These are phyloP conservation scores for Daldinia caldariorum DNA, from an alignment of 495 filamentous ascomycete species.

Conservation along the genomic window DNA sequence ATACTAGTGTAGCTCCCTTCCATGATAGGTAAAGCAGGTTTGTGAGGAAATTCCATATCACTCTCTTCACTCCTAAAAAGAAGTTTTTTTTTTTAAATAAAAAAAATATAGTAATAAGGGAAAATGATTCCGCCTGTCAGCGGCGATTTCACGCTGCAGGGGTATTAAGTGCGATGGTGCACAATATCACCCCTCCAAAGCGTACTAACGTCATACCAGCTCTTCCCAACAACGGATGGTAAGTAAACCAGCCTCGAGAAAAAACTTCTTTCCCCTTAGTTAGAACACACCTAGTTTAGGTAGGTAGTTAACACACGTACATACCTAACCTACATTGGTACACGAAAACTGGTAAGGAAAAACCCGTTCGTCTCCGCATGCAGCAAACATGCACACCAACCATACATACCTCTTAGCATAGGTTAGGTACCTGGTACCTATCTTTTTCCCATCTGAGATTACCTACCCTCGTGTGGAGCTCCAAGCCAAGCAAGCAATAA, in stretches of 20 bases:
- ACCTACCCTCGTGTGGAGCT: neutral
- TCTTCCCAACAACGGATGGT: neutral
- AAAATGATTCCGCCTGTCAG: neutral
- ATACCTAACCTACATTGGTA: neutral
- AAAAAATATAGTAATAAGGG: too few relatives aligned
- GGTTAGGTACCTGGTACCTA: too few relatives aligned
- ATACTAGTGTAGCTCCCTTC: neutral
- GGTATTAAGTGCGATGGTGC: neutral
- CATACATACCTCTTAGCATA: too few relatives aligned
- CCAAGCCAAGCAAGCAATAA: neutral
- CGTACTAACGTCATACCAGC: neutral
- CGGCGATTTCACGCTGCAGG: conserved; percentile 2
- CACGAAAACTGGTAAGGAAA: neutral
- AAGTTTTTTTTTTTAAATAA: too few relatives aligned
- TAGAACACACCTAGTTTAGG: neutral
- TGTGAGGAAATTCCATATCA: neutral
- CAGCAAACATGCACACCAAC: neutral
- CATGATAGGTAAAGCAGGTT: neutral
- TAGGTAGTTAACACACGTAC: neutral
- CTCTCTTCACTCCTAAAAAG: too few relatives aligned
- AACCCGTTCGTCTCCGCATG: neutral
- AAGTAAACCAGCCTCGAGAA: neutral
- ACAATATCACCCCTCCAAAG: neutral
- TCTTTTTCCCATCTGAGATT: neutral
- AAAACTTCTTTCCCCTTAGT: neutral